Evolutionary conservation across 192 early-diverging fungal species (phyloP).

Genomic region (Coemansia sp.): DNA sequence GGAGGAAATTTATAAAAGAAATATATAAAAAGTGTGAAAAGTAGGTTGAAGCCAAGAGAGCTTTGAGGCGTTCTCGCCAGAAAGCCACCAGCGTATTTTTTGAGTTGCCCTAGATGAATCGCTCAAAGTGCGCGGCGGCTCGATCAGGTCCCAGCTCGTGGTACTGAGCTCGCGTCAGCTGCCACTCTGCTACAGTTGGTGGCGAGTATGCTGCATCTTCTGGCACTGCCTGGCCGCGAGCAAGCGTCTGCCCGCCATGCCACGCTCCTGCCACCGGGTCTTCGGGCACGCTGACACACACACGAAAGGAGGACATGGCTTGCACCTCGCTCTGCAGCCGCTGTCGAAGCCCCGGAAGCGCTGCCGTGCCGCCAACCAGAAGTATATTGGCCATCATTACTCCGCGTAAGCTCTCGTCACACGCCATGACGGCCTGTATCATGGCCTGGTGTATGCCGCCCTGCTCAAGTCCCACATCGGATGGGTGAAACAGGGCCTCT

Average conservation of each 20-base stretch:
- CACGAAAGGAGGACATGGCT: constrained; percentile 66
- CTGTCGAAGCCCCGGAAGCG: constrained; percentile 87
- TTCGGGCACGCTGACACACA: not conserved
- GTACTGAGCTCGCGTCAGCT: constrained; percentile 21
- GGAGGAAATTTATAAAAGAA: no score
- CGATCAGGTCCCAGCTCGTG: constrained; percentile 35
- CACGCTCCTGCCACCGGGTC: constrained; percentile 23
- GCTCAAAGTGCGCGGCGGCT: constrained; percentile 17
- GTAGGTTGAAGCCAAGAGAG: no score
- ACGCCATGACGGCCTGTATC: constrained; percentile 88
- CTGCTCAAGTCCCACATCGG: constrained; percentile 85
- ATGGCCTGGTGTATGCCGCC: constrained; percentile 91
- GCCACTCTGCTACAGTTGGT: constrained; percentile 9
- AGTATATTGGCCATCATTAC: constrained; percentile 92
- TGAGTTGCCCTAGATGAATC: constrained; percentile 15
- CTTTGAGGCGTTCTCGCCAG: not conserved
- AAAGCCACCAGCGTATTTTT: not conserved
- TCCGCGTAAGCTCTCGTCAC: constrained; percentile 82
- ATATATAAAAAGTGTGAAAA: no score
- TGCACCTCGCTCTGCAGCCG: constrained; percentile 95
- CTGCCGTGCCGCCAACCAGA: constrained; percentile 87
- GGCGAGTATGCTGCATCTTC: not conserved
- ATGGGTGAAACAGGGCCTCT: constrained; percentile 95
- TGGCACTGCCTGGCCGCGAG: not conserved
- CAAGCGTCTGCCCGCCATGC: constrained; percentile 13